These are phyloP conservation scores for Teratosphaeria nubilosa DNA, from an alignment of 2,329 filamentous ascomycete species.

Conservation along the genomic window DNA sequence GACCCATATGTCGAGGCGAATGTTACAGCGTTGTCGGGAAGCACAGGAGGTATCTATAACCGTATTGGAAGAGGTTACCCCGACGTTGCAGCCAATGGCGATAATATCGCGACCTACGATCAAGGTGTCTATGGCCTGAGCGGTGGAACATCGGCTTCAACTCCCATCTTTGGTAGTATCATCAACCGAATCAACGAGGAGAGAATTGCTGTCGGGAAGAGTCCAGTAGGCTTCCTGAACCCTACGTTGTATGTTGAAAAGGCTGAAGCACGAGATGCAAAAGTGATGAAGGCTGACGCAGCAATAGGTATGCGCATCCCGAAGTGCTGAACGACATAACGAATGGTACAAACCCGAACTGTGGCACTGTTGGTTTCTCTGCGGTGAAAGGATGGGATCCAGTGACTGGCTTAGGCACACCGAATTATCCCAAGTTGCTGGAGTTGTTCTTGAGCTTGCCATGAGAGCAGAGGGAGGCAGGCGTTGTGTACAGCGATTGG, in stretches of 20 bases:
- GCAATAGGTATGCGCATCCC: conserved; percentile 14
- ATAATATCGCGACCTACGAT: conserved; percentile 29
- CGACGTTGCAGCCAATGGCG: conserved; percentile 23
- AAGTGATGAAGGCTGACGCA: background rate
- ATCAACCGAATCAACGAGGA: conserved; percentile 18
- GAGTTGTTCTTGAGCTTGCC: conserved; percentile 13
- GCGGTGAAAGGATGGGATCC: conserved; percentile 12
- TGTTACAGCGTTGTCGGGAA: conserved; percentile 6
- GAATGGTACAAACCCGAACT: conserved; percentile 21
- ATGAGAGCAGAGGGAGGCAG: conserved; percentile 1
- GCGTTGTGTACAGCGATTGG: background rate
- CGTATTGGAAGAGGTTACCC: conserved; percentile 18
- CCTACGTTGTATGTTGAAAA: conserved; percentile 8
- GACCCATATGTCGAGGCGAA: conserved; percentile 3
- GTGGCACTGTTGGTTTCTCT: conserved; percentile 4
- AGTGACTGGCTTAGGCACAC: conserved; percentile 19
- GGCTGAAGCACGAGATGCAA: background rate
- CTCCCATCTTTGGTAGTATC: conserved; percentile 14
- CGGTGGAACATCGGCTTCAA: conserved; percentile 13
- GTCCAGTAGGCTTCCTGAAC: conserved; percentile 16
- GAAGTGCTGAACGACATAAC: conserved; percentile 15
- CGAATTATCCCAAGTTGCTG: conserved; percentile 19
- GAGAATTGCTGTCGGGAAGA: conserved; percentile 10
- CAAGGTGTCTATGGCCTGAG: conserved; percentile 25
- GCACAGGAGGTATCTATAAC: conserved; percentile 15